Evolutionary conservation across 371 early-diverging fungal genomes (phyloP), one percentile per base, ranked within the genome.

Genomic region (Coemansia sp.): DNA sequence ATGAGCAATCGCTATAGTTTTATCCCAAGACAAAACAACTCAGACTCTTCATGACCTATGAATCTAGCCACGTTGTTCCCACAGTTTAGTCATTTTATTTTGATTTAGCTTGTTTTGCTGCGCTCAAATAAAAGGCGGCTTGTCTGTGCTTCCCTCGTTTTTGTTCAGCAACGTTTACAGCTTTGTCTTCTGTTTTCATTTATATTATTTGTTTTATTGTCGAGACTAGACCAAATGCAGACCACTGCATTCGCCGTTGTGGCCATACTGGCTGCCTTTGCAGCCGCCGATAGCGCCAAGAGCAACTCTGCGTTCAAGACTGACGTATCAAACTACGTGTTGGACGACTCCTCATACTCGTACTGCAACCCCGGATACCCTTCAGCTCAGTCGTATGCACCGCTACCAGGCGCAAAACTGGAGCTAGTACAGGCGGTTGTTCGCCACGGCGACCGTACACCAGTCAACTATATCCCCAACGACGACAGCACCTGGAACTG

Each of bases 1-100:
- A 81, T 90, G 23, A 89, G 92, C 26, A 92, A 92, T 66, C 70
- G 77, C 32, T 82, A 68, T 36, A 51, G 56, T 29, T 24, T 44
- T 19, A 36, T 54, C 0, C 23, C 63, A 13, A 39, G 24, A 36
- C 52, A 51, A 9, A 26, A 56, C 36, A 61, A 44, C 51, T 56
- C 68, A 8, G 36, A 48, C 21, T 39, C 53, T 24, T 40, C 59
- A 3, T 46, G 46, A 19, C 7, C 40, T 17, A 19, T 29, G n/a
- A 29, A 32, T 5, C 6, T 2, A n/a, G 28, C 49, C 49, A 49
- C 49, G 19, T 9, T n/a, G 29, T 49, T 49, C 49, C 49, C 49
- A 49, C 49, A 49, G 19, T 19, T 49, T 49, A 44, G 44, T 21
- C 49, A 17, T n/a, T 49, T 48, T 49, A 9, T 49, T 49, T 48